Evolutionary conservation across 2,329 filamentous ascomycete species (phyloP), one percentile per base, ranked within the genome.

Genomic region (Colletotrichum sp.): DNA sequence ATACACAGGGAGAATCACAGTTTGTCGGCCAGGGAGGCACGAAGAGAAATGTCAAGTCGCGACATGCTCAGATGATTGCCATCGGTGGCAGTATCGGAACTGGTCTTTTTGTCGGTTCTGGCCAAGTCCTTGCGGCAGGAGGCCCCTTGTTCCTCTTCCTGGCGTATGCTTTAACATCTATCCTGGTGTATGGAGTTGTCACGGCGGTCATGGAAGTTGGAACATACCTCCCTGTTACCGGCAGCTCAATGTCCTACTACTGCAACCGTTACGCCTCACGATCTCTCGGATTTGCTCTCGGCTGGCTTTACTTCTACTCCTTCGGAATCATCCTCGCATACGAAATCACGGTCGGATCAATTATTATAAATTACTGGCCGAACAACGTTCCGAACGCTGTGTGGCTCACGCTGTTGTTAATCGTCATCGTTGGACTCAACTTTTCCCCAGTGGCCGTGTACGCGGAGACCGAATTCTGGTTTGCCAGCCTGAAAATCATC

Each of bases 401-500:
- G 15, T 79, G 77, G 77, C 74, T 80, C 7, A 76, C 77, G 15
- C 66, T 80, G 7, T 67, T 77, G 30, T 44, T 80, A 9, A 52
- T 79, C 6, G 63, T 80, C 24, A 74, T 79, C 21, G 55, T 57
- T 24, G 76, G 65, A 18, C 74, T 80, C 4, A 79, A 77, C 69
- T 49, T 77, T 28, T 70, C 71, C 3, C 74, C 75, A 1, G 75
- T 77, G 7, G 44, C 21, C 34, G 52, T 72, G 6, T 92, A 91
- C 79, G 90, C 89, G 30, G 89, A 92, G 84, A 83, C 91, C 16
- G 89, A 91, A 78, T 91, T 91, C 77, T 91, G 89, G 89, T 83
- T 91, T 18, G 88, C 88, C 77, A 79, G 91, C 32, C 82, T 91
- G 52, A 91, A 91, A 80, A 88, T 89, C 32, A 82, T 87, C 32